phyloP scores from a whole-genome alignment of 2,329 filamentous ascomycete species.

The Sarocladium oryzae region DNA sequence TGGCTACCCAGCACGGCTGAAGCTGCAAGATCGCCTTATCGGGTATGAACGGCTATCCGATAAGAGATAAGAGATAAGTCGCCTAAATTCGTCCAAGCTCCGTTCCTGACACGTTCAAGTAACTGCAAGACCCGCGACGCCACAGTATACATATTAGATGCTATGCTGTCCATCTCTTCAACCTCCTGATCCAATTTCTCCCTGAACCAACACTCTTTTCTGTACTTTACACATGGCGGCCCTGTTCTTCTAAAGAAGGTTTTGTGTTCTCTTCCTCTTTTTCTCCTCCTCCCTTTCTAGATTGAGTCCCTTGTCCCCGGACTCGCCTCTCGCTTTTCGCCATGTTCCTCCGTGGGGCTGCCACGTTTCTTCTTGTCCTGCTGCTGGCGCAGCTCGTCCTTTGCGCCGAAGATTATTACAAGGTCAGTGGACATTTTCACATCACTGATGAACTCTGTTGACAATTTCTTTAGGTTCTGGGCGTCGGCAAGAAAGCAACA shows the following conservation, averaged over 20 bases:
- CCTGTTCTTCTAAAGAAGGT: not conserved
- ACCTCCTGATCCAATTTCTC: no score
- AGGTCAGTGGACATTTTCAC: constrained; percentile 38
- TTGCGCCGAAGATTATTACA: constrained; percentile 71
- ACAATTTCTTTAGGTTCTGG: constrained; percentile 56
- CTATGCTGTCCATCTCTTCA: not conserved
- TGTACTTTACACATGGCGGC: not conserved
- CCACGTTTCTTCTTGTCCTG: constrained; percentile 42
- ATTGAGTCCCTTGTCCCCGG: constrained; percentile 7
- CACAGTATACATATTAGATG: not conserved
- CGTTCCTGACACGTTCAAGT: constrained; percentile 7
- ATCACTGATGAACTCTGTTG: not conserved
- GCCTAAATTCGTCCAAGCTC: not conserved
- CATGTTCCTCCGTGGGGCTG: constrained; percentile 47
- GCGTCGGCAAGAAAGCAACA: constrained; percentile 69
- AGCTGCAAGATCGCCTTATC: no score
- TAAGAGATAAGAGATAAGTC: not conserved
- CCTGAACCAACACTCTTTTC: no score
- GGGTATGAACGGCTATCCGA: no score
- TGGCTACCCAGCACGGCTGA: no score
- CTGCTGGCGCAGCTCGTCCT: constrained; percentile 47
- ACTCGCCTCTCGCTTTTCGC: constrained; percentile 17
- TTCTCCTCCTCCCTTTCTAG: not conserved
- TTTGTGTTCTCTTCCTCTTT: not conserved
- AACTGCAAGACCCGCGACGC: not conserved